Percentiles rank a stretch among this genome's conserved stretches.
These are phyloP conservation scores for Acanthamoeba healyi DNA, from an alignment of 208 protist genomes.

Conservation along the genomic window DNA sequence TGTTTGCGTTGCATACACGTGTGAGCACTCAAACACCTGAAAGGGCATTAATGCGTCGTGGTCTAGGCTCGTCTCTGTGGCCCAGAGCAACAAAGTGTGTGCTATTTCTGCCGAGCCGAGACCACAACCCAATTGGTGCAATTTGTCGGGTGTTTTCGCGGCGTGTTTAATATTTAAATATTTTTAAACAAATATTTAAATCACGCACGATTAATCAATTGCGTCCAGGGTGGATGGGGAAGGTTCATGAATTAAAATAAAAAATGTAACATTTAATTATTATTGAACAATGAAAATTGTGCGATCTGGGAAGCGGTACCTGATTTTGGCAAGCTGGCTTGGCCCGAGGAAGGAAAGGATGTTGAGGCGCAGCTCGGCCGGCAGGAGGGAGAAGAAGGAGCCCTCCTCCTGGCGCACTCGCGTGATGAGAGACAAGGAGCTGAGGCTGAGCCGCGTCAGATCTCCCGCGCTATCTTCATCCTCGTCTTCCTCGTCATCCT, in stretches of 20 bases:
- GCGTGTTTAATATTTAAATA: neutral
- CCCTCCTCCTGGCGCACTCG: constrained; percentile 31
- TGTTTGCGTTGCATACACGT: neutral
- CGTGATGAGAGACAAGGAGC: constrained; percentile 21
- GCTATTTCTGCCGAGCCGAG: too few species aligned
- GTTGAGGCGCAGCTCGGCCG: constrained; percentile 22
- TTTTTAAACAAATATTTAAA: neutral
- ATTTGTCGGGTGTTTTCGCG: too few species aligned
- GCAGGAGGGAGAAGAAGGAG: constrained; percentile 33
- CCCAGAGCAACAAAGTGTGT: too few species aligned
- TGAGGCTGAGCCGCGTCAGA: neutral
- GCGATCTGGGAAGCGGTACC: neutral
- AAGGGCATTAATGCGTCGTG: too few species aligned
- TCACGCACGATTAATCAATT: too few species aligned
- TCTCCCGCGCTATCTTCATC: constrained; percentile 12
- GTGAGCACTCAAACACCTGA: neutral
- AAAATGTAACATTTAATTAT: neutral
- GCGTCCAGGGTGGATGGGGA: too few species aligned
- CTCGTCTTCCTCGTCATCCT: neutral
- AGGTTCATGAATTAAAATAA: neutral
- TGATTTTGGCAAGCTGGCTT: constrained; percentile 21
- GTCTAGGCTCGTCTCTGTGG: too few species aligned
- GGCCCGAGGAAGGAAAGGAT: constrained; percentile 52
- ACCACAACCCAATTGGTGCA: too few species aligned
- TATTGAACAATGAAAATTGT: neutral